Conservation (phyloP, 2,329 filamentous ascomycete species). For the Rhexocercosporidium sp. region DNA sequence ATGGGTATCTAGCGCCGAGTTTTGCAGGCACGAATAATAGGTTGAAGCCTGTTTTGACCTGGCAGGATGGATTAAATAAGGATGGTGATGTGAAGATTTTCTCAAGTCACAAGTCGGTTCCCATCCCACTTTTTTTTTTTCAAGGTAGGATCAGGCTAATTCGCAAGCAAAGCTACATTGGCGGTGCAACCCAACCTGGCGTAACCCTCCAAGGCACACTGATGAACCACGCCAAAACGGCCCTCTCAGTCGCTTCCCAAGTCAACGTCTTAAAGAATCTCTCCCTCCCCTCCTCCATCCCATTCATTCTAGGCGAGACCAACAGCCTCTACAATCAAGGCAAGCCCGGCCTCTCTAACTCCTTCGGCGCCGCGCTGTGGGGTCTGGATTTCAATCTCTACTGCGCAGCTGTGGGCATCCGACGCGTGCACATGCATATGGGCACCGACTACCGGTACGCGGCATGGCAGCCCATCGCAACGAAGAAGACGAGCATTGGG, state of each 20-base stretch:
- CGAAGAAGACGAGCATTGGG: conserved; percentile 53
- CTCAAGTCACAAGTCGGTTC: conserved; percentile 62
- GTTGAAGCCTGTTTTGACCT: conserved; percentile 56
- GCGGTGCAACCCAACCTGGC: conserved; percentile 60
- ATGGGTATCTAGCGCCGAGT: conserved; percentile 62
- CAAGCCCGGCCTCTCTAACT: conserved; percentile 64
- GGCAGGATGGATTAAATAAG: conserved; percentile 57
- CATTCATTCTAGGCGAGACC: conserved; percentile 48
- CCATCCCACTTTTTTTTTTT: background rate
- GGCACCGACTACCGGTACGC: conserved; percentile 67
- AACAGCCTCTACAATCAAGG: conserved; percentile 69
- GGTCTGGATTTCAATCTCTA: conserved; percentile 66
- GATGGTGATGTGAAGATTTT: conserved; percentile 57
- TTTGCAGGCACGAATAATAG: conserved; percentile 58
- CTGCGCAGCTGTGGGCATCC: conserved; percentile 59
- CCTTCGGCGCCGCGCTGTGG: conserved; percentile 70
- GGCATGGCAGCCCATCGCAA: conserved; percentile 64
- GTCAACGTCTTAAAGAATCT: conserved; percentile 42
- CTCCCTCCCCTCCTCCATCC: conserved; percentile 35
- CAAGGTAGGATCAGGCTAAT: background rate
- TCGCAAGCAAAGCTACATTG: conserved; percentile 60
- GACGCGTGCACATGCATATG: conserved; percentile 67
- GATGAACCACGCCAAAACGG: conserved; percentile 65
- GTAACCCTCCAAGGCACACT: conserved; percentile 66
- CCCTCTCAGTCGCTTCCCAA: conserved; percentile 52